These are phyloP conservation scores for Microbotryomycetes sp. DNA, from an alignment of 1,284 basidiomycete genomes.

Conservation along the genomic window DNA sequence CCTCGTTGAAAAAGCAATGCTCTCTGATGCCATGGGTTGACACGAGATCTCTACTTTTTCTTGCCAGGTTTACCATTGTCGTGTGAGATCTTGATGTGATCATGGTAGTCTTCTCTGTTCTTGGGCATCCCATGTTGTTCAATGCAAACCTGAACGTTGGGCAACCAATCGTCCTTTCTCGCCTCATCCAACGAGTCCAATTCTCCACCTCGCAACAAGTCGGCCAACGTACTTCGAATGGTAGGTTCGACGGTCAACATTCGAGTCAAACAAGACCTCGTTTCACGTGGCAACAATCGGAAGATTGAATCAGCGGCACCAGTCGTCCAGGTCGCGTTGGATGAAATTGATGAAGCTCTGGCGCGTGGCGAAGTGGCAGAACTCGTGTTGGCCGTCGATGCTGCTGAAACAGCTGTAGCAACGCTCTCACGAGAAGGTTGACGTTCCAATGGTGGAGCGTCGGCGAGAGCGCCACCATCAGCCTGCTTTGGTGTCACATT, in stretches of 20 bases:
- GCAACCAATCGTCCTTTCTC: slow-evolving; percentile 43
- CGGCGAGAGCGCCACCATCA: neutral
- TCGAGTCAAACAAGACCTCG: slow-evolving; percentile 75
- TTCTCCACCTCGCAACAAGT: slow-evolving; percentile 68
- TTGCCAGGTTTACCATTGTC: neutral
- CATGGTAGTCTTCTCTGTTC: slow-evolving; percentile 11
- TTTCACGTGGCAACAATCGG: slow-evolving; percentile 89
- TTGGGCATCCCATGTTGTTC: slow-evolving; percentile 2
- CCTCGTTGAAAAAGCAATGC: too few species aligned
- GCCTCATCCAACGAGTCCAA: slow-evolving; percentile 38
- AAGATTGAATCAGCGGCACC: slow-evolving; percentile 96
- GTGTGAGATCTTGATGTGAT: slow-evolving; percentile 21
- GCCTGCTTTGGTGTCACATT: neutral
- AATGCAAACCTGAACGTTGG: slow-evolving; percentile 24
- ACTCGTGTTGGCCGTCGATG: neutral
- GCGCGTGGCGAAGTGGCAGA: slow-evolving; percentile 1
- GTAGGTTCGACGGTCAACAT: slow-evolving; percentile 91
- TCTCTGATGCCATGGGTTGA: too few species aligned
- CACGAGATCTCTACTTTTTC: slow-evolving; percentile 1
- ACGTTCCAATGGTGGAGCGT: neutral
- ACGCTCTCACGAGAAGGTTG: slow-evolving; percentile 5
- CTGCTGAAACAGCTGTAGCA: slow-evolving; percentile 4
- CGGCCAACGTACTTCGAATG: slow-evolving; percentile 86
- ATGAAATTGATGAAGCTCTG: slow-evolving; percentile 42
- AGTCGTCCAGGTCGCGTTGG: slow-evolving; percentile 64